A percentile compares a stretch with the other conserved stretches of the same genome.
Conservation (phyloP, 1,284 basidiomycete species). For the Cutaneotrichosporon spelunceum region DNA sequence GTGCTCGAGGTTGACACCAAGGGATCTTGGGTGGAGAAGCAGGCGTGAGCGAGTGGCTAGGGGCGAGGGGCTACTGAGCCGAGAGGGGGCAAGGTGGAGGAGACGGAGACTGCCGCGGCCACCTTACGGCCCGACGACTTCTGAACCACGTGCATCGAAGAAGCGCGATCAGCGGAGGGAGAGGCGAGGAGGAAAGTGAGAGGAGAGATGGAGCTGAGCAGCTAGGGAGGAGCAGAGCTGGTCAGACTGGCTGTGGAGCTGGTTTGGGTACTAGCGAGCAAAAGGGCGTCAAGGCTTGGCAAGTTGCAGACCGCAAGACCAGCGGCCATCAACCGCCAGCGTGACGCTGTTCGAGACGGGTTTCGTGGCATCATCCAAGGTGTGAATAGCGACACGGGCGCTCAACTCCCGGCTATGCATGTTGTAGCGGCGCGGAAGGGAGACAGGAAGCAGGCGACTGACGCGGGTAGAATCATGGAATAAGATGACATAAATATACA, state of each 20-base stretch:
- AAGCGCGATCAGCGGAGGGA: too few species aligned
- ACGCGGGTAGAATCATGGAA: not conserved
- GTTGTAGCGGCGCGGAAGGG: not conserved
- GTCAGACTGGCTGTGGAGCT: not conserved
- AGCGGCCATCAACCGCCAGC: not conserved
- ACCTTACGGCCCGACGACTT: too few species aligned
- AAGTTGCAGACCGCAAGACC: not conserved
- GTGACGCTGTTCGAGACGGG: not conserved
- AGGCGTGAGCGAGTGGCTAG: not conserved
- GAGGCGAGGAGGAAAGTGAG: not conserved
- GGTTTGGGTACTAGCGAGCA: not conserved
- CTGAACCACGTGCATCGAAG: too few species aligned
- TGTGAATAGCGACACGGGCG: not conserved
- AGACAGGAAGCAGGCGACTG: not conserved
- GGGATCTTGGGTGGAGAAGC: constrained; percentile 50
- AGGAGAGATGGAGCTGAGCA: not conserved
- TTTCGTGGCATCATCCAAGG: not conserved
- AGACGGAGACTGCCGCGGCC: too few species aligned
- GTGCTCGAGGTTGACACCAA: constrained; percentile 52
- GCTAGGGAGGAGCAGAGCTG: not conserved
- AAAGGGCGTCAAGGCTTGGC: not conserved
- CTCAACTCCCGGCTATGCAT: not conserved
- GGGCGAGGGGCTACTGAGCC: not conserved
- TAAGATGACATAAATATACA: too few species aligned
- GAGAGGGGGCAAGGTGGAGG: too few species aligned